These are phyloP conservation scores for Sphagnum fallax DNA, from an alignment of 228 moss, liverwort and hornwort genomes.

Conservation along the genomic window DNA sequence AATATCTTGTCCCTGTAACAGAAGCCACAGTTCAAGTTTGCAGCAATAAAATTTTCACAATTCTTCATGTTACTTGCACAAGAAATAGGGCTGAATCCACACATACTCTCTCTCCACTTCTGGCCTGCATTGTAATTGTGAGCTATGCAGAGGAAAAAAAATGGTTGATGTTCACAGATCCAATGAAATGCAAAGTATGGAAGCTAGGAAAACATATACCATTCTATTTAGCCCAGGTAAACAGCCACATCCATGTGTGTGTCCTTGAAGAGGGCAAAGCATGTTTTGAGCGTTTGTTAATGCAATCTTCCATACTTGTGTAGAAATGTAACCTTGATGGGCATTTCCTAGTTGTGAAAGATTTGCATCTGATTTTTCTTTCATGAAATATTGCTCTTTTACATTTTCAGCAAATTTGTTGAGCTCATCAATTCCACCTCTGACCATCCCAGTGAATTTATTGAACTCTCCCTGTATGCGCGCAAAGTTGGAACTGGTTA, in stretches of 20 bases:
- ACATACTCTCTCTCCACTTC: no score
- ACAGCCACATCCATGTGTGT: conserved; percentile 74
- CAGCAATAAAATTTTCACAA: background rate
- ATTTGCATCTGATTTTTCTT: conserved; percentile 37
- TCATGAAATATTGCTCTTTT: conserved; percentile 38
- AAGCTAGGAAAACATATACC: conserved; percentile 13
- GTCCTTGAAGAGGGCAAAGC: conserved; percentile 70
- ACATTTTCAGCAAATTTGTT: conserved; percentile 70
- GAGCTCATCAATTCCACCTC: conserved; percentile 36
- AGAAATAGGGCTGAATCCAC: no score
- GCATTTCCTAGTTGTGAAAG: conserved; percentile 71
- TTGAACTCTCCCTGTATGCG: conserved; percentile 33
- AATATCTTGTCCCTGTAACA: background rate
- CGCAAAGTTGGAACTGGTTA: conserved; percentile 24
- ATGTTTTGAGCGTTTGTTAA: conserved; percentile 53
- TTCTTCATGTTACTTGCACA: no score
- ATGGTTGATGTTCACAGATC: no score
- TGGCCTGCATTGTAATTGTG: no score
- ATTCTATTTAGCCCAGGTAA: conserved; percentile 64
- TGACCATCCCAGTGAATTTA: conserved; percentile 35
- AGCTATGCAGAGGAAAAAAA: no score
- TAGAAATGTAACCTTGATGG: conserved; percentile 64
- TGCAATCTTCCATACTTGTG: conserved; percentile 82
- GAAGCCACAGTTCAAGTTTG: background rate
- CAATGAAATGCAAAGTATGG: no score